Conservation (phyloP, 306 rosid species). For the Rosa rugosa region DNA sequence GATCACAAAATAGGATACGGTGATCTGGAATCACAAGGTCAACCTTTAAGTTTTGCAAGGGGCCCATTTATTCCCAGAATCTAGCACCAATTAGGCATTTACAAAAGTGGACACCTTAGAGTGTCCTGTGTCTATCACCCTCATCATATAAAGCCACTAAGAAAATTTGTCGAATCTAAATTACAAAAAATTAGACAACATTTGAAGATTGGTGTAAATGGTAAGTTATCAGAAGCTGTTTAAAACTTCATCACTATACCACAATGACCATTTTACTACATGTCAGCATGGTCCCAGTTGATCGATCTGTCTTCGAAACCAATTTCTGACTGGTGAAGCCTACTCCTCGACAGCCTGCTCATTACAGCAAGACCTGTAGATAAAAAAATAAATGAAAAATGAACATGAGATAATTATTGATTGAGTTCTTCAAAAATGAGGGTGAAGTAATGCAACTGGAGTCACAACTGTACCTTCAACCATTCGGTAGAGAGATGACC, state of each 20-base stretch:
- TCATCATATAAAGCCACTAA: not conserved
- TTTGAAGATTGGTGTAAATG: not conserved
- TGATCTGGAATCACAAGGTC: not conserved
- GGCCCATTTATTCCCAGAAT: not conserved
- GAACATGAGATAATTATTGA: not conserved
- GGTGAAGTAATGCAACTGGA: constrained; percentile 1
- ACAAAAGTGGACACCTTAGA: constrained; percentile 7
- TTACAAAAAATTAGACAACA: constrained; percentile 1
- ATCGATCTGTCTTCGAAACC: constrained; percentile 53
- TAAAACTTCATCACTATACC: not conserved
- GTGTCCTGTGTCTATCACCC: not conserved
- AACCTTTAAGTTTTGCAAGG: not conserved
- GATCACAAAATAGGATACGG: not conserved
- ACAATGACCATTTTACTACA: constrained; percentile 25
- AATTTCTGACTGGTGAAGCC: constrained; percentile 55
- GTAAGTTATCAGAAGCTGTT: not conserved
- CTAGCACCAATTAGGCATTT: not conserved
- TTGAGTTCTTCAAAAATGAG: not conserved
- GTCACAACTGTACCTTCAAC: constrained; percentile 65
- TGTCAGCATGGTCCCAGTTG: constrained; percentile 60
- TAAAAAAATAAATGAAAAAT: not conserved
- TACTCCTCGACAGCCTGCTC: constrained; percentile 69
- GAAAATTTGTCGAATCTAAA: not conserved
- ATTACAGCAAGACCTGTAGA: constrained; percentile 72
- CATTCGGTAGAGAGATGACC: constrained; percentile 81